Evolutionary conservation across 1,284 basidiomycete genomes (phyloP).

Genomic region (Tetrapyrgos nigripes): DNA sequence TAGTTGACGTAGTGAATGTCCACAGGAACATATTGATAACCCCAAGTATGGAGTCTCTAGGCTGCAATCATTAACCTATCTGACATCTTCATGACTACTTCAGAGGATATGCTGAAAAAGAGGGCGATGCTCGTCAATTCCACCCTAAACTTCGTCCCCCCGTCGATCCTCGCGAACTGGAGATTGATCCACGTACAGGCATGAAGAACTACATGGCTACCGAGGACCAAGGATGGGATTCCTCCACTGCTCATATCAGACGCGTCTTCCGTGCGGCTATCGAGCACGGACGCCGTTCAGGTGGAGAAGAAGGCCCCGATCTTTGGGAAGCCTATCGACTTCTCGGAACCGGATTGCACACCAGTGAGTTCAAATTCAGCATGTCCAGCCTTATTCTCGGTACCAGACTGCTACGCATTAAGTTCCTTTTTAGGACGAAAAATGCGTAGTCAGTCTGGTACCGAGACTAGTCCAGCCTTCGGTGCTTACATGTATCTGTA

Average conservation of each 20-base stretch:
- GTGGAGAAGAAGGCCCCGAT: slow-evolving; percentile 59
- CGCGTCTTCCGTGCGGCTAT: slow-evolving; percentile 72
- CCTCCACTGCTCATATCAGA: slow-evolving; percentile 79
- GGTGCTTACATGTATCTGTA: neutral
- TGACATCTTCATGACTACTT: neutral
- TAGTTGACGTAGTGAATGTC: neutral
- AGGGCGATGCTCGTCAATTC: slow-evolving; percentile 71
- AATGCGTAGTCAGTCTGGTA: too few relatives aligned
- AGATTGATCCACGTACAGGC: slow-evolving; percentile 81
- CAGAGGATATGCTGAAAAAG: slow-evolving; percentile 75
- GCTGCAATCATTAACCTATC: neutral
- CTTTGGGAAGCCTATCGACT: slow-evolving; percentile 79
- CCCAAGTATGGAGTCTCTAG: slow-evolving; percentile 51
- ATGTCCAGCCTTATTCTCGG: too few relatives aligned
- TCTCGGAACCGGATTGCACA: slow-evolving; percentile 75
- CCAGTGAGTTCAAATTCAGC: slow-evolving; percentile 34
- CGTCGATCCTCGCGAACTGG: slow-evolving; percentile 73
- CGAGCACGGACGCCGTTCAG: slow-evolving; percentile 60
- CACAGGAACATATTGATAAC: slow-evolving; percentile 80
- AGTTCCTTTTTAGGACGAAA: too few relatives aligned
- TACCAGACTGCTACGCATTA: too few relatives aligned
- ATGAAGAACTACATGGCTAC: slow-evolving; percentile 83
- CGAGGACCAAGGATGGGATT: slow-evolving; percentile 77
- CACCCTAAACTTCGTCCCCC: slow-evolving; percentile 80
- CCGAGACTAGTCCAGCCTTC: too few relatives aligned